Evolutionary conservation across 805 yeast species (phyloP), one percentile per base, ranked within the genome.

Genomic region (Teunomyces funiuensis): DNA sequence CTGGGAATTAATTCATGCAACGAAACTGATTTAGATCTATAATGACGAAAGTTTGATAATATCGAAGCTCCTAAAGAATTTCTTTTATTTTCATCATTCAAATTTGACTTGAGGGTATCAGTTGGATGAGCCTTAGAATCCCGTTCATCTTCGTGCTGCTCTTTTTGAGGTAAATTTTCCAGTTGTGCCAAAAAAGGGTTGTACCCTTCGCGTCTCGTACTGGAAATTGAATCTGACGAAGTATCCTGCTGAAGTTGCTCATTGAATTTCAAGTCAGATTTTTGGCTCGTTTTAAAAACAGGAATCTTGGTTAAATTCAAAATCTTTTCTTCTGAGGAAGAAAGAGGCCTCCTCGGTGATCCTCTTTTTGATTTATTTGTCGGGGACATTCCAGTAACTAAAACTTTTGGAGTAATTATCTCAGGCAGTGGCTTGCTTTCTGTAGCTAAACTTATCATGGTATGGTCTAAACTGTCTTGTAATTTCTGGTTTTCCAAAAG

Each of bases 231-330:
- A 14, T n/a, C 19, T 5, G 34, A 16, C 9, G 34, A 11, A 11
- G 18, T 18, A 4, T 19, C 19, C n/a, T 19, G 20, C 6, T 16
- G 20, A n/a, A 11, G 11, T 10, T 5, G 13, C 14, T 11, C 25
- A 11, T 31, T 20, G 7, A 10, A 6, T n/a, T 31, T 31, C 8
- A n/a, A 15, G 11, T 14, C n/a, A 7, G 20, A n/a, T 18, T 18
- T 31, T 3, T 20, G 25, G 26, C 23, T 23, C 20, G 40, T 28
- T 31, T 45, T 56, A 49, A 45, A 59, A 4, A 49, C 47, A 10
- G 65, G 65, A n/a, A 60, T 60, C 38, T 43, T 49, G 10, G 65
- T 60, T 38, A 49, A 44, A 25, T 44, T 49, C 43, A 60, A 49
- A 7, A 58, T 44, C 39, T 46, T 54, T 43, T 53, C 53, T 41